Evolutionary conservation across 2,329 filamentous ascomycete species (phyloP).

Genomic region (Diplocarpon rosae): DNA sequence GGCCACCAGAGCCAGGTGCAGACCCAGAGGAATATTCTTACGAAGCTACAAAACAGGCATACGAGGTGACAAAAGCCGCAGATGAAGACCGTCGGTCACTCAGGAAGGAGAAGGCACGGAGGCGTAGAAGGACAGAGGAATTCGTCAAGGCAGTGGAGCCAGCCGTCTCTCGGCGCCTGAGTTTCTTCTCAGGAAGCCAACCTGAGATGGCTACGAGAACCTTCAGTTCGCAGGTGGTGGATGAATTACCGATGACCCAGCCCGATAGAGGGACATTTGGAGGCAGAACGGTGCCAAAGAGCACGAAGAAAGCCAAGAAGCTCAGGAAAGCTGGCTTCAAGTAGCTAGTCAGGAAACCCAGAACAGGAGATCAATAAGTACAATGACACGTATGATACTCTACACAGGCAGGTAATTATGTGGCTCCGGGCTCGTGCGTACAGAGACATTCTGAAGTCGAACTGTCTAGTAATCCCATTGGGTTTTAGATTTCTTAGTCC

Average conservation of each 20-base stretch:
- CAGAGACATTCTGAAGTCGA: no score
- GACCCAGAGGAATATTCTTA: conserved; percentile 28
- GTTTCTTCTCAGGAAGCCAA: conserved; percentile 23
- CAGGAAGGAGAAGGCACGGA: conserved; percentile 20
- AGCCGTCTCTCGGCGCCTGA: conserved; percentile 34
- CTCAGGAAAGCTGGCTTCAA: conserved; percentile 24
- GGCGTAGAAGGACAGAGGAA: conserved; percentile 24
- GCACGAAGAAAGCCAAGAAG: conserved; percentile 35
- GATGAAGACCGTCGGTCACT: conserved; percentile 14
- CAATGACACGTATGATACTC: no score
- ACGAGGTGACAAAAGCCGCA: conserved; percentile 11
- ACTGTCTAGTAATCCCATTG: no score
- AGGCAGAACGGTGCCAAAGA: conserved; percentile 28
- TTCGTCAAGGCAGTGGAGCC: conserved; percentile 20
- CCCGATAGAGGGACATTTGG: conserved; percentile 39
- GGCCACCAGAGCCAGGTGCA: conserved; percentile 27
- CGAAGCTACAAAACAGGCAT: conserved; percentile 14
- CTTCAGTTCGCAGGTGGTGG: conserved; percentile 23
- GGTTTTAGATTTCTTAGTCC: no score
- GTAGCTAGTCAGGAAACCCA: not conserved
- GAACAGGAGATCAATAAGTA: no score
- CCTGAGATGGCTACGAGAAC: conserved; percentile 11
- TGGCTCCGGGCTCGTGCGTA: no score
- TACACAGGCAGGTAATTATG: no score
- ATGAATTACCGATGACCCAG: conserved; percentile 32